Evolutionary conservation across 176 grass and related monocot species (phyloP).

Genomic region (Phoenix roebelenii): DNA sequence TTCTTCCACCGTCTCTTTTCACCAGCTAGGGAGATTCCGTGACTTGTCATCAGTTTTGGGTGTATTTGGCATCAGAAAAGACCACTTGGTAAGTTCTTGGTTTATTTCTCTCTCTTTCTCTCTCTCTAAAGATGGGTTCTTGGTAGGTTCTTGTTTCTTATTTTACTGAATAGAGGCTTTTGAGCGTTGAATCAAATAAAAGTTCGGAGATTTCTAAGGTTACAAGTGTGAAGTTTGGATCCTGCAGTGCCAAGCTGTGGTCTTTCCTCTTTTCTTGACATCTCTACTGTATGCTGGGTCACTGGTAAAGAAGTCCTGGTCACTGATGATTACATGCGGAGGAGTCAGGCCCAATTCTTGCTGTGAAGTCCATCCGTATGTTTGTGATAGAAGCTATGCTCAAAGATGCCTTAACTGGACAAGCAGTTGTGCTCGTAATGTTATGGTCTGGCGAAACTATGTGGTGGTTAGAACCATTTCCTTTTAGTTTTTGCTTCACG

Average conservation of each 20-base stretch:
- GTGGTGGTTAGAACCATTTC: slow-evolving; percentile 51
- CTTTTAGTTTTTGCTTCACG: not conserved
- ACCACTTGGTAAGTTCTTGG: slow-evolving; percentile 41
- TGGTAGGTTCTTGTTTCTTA: not conserved
- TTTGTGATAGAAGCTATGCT: slow-evolving; percentile 1
- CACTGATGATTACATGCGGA: slow-evolving; percentile 3
- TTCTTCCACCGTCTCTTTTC: not conserved
- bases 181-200: not conserved
- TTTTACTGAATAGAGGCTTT: not conserved
- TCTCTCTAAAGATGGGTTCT: not conserved
- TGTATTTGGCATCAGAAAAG: slow-evolving; percentile 52
- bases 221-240: not conserved
- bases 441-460: slow-evolving; percentile 75
- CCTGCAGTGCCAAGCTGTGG: slow-evolving; percentile 47
- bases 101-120: not conserved
- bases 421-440: slow-evolving; percentile 18
- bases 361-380: not conserved
- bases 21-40: slow-evolving; percentile 14
- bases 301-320: slow-evolving; percentile 33
- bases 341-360: slow-evolving; percentile 4
- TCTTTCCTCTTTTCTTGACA: slow-evolving; percentile 62
- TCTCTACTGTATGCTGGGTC: slow-evolving; percentile 68
- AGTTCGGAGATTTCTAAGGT: not conserved
- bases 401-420: slow-evolving; percentile 33
- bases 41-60: slow-evolving; percentile 30